Evolutionary conservation across 257 asterid genomes (phyloP), one percentile per base, ranked within the genome.

Genomic region (Solanum appendiculatum): DNA sequence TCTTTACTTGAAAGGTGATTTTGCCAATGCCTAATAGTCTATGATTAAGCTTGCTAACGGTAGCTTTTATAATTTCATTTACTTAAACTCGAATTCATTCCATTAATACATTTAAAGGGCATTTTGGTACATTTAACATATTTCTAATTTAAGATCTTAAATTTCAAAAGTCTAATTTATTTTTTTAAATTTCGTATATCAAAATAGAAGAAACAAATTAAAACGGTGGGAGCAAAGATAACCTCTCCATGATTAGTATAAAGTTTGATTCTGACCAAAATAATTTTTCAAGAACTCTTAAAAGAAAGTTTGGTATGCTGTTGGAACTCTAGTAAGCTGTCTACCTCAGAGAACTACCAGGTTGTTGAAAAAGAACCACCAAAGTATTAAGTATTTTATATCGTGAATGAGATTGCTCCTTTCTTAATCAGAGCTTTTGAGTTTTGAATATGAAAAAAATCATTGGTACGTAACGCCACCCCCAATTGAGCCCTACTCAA

Each of bases 281-380:
- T 37, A 74, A 2, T 73, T 36, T 21, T 74, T 74, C 54, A 11
- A 39, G 18, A 12, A 39, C 16, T 20, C 10, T 37, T 0, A 0
- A 12, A 39, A 6, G 23, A 1, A 39, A 23, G 20, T 9, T 7
- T 75, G 13, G 7, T 12, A n/a, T 75, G 36, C 7, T 75, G 56
- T 39, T 75, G 56, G 82, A 74, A 39, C 31, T 40, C 37, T 77
- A 42, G 83, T 77, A 40, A 77, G 58, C 37, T 77, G 54, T 77
- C 83, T 27, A 77, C 83, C 58, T 75, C 83, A 7, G 29, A 75
- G n/a, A n/a, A 75, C 60, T 7, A 75, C 14, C n/a, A n/a, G n/a
- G 36, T 75, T 3, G 83, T 42, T 75, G 56, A 36, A 15, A 37
- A 21, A 20, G 25, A 73, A 73, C 82, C 82, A 73, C 14, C 4